Percentiles rank a stretch among this genome's conserved stretches.
Evolutionary conservation across 2,329 filamentous ascomycete species (phyloP).

Genomic region (Arthrobotrys megalospora): DNA sequence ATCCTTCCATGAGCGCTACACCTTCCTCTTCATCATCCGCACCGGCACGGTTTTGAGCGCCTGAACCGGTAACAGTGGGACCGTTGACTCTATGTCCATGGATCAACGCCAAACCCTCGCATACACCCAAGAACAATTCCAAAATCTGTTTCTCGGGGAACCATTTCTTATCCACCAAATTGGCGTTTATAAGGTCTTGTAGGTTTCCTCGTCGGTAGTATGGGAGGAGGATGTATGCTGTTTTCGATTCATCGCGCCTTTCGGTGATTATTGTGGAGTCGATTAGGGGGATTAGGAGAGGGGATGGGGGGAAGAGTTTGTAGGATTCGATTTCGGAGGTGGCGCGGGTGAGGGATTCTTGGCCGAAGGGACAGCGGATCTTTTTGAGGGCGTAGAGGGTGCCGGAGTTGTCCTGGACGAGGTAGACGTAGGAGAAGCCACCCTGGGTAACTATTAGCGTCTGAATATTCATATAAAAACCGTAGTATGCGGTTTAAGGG

Average conservation of each 20-base stretch:
- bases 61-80: slow-evolving; percentile 67
- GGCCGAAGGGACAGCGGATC: slow-evolving; percentile 97
- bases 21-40: slow-evolving; percentile 61
- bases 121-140: slow-evolving; percentile 92
- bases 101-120: slow-evolving; percentile 88
- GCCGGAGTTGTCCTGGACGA: slow-evolving; percentile 90
- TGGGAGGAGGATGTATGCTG: slow-evolving; percentile 94
- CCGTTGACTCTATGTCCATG: slow-evolving; percentile 83
- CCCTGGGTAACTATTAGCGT: slow-evolving; percentile 72
- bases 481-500: not conserved
- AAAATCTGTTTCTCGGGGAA: slow-evolving; percentile 92
- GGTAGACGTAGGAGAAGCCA: slow-evolving; percentile 98
- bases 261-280: slow-evolving; percentile 85
- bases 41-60: slow-evolving; percentile 67
- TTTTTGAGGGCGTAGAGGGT: slow-evolving; percentile 96
- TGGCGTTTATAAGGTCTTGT: slow-evolving; percentile 98
- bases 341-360: slow-evolving; percentile 93
- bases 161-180: slow-evolving; percentile 91
- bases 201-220: slow-evolving; percentile 96
- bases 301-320: slow-evolving; percentile 83
- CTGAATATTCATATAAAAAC: not conserved
- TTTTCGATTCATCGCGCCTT: slow-evolving; percentile 81
- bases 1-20: slow-evolving; percentile 54
- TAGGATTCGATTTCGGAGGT: slow-evolving; percentile 99
- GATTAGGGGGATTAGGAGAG: slow-evolving; percentile 72